A percentile compares a stretch with the other conserved stretches of the same genome.
Conservation (phyloP, 2,329 filamentous ascomycete genomes). For the Calonectria pseudoturangicola region DNA sequence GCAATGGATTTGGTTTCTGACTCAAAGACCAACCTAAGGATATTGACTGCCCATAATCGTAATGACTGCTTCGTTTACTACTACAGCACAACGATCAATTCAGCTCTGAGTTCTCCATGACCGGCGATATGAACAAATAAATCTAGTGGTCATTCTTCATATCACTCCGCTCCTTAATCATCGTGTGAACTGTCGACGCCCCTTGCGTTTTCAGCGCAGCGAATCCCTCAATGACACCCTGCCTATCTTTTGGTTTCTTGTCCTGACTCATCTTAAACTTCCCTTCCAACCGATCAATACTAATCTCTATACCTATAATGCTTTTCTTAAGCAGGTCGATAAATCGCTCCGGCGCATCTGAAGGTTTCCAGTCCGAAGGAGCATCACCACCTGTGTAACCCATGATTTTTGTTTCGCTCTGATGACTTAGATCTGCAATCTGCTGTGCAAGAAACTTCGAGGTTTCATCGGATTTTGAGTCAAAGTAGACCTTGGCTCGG, state of each 20-base stretch:
- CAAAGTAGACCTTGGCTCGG: slow-evolving; percentile 70
- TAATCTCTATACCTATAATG: slow-evolving; percentile 77
- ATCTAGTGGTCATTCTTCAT: too few relatives aligned
- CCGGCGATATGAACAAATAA: too few relatives aligned
- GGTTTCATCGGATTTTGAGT: slow-evolving; percentile 67
- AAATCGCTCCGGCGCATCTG: slow-evolving; percentile 74
- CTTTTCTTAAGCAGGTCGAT: slow-evolving; percentile 71
- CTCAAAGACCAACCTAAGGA: too few relatives aligned
- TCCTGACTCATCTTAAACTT: slow-evolving; percentile 83
- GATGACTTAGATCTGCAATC: slow-evolving; percentile 69
- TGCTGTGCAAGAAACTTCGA: slow-evolving; percentile 67
- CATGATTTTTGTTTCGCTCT: slow-evolving; percentile 75
- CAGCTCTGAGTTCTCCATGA: too few relatives aligned
- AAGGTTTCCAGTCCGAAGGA: slow-evolving; percentile 70
- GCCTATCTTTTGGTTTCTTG: background rate
- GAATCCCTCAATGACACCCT: background rate
- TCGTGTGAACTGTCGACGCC: too few relatives aligned
- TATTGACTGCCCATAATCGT: too few relatives aligned
- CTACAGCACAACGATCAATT: too few relatives aligned
- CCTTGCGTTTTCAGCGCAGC: background rate
- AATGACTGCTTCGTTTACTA: too few relatives aligned
- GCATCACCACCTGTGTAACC: slow-evolving; percentile 65
- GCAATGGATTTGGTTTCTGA: too few relatives aligned
- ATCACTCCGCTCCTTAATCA: too few relatives aligned
- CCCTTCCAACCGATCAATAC: slow-evolving; percentile 71